A percentile compares a stretch with the other conserved stretches of the same genome.
phyloP scores from a whole-genome alignment of 139 green algal species.

The Astrephomene gubernaculifera region DNA sequence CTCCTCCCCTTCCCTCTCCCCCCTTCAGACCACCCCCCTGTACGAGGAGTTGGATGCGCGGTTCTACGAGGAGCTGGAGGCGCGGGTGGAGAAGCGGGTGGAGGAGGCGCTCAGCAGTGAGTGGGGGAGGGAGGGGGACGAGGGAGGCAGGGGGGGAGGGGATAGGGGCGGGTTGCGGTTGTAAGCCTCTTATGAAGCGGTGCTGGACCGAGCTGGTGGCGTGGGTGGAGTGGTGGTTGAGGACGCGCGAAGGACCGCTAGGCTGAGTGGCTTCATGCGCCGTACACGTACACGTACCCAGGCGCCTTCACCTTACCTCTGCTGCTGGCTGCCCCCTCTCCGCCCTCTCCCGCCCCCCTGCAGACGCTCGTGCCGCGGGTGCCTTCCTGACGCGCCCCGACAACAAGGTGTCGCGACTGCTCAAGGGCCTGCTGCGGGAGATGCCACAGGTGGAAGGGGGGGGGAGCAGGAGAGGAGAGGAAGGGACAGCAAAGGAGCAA shows the following conservation, averaged over 20 bases:
- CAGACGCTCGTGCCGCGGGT: conserved; percentile 62
- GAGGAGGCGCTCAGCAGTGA: conserved; percentile 63
- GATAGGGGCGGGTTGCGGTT: neutral
- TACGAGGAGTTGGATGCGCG: conserved; percentile 60
- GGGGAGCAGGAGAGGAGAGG: no score
- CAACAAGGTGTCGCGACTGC: conserved; percentile 67
- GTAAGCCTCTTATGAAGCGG: no score
- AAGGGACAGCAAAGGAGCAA: no score
- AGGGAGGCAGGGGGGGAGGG: neutral
- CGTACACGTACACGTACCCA: no score
- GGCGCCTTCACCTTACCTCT: no score
- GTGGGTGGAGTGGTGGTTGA: neutral
- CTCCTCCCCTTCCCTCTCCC: no score
- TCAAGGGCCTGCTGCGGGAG: conserved; percentile 67
- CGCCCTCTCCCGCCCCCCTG: neutral
- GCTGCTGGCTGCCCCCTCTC: no score
- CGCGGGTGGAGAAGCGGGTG: conserved; percentile 54
- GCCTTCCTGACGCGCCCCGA: conserved; percentile 65
- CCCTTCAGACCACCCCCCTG: conserved; percentile 43
- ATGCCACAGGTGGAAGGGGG: conserved; percentile 53
- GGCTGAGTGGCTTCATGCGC: no score
- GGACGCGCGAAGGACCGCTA: no score
- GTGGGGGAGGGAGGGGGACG: neutral
- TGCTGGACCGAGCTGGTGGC: neutral
- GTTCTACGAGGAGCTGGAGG: conserved; percentile 72